Percentiles rank a stretch among this genome's conserved stretches.
Evolutionary conservation across 164 flowering plant genomes (phyloP).

Genomic region (Berberis thunbergii): DNA sequence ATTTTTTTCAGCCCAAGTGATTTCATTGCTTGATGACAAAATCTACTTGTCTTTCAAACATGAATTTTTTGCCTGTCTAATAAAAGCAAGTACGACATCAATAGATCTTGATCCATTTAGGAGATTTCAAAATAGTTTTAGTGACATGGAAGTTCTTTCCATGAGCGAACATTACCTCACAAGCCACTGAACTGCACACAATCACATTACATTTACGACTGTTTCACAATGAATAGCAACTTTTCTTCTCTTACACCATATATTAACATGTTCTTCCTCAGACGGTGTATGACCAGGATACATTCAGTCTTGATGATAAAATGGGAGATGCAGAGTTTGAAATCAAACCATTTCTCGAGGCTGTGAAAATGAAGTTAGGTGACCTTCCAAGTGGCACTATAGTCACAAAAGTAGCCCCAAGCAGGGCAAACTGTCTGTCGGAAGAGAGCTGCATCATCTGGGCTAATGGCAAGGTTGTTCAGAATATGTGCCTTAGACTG

Average conservation of each 20-base stretch:
- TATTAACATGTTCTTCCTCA: slow-evolving; percentile 19
- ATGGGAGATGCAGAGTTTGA: slow-evolving; percentile 81
- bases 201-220: no score
- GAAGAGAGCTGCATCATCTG: slow-evolving; percentile 53
- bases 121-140: no score
- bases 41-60: no score
- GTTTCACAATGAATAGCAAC: neutral
- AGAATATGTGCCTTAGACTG: slow-evolving; percentile 47
- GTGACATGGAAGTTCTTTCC: no score
- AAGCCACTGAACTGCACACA: no score
- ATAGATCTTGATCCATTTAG: neutral
- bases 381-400: slow-evolving; percentile 45
- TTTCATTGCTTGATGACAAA: no score
- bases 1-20: no score
- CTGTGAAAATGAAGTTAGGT: slow-evolving; percentile 30
- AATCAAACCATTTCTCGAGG: slow-evolving; percentile 39
- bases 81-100: no score
- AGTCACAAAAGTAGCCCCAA: slow-evolving; percentile 34
- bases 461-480: slow-evolving; percentile 43
- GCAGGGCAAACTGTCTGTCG: slow-evolving; percentile 50
- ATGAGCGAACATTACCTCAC: no score
- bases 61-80: no score
- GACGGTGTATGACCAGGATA: slow-evolving; percentile 63
- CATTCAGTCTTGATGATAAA: slow-evolving; percentile 53
- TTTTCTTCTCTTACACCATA: neutral